A percentile compares a stretch with the other conserved stretches of the same genome.
phyloP scores from a whole-genome alignment of 2,329 filamentous ascomycete species.

The Dichotomopilus funicola region DNA sequence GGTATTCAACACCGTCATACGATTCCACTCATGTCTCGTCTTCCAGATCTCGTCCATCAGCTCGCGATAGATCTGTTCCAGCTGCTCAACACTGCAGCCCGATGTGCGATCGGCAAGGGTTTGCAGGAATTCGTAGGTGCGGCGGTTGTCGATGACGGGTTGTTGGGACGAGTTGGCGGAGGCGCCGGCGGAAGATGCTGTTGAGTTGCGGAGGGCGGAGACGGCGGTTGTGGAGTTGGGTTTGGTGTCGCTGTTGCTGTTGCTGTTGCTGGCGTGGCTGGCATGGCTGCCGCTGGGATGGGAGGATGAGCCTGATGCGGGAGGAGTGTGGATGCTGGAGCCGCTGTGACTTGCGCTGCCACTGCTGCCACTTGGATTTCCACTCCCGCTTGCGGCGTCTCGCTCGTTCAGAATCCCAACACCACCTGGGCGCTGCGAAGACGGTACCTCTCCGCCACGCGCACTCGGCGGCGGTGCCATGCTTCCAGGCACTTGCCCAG shows the following conservation, averaged over 20 bases:
- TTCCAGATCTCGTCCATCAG: conserved; percentile 90
- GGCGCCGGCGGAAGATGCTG: conserved; percentile 1
- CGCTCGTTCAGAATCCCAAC: too few species aligned
- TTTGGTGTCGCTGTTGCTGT: background rate
- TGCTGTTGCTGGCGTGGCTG: background rate
- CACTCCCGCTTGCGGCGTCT: too few species aligned
- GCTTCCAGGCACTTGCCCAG: too few species aligned
- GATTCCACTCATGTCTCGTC: conserved; percentile 73
- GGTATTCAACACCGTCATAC: conserved; percentile 54
- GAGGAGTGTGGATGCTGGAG: conserved; percentile 10
- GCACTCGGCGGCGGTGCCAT: conserved; percentile 2
- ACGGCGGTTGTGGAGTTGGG: too few species aligned
- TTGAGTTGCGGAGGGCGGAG: too few species aligned
- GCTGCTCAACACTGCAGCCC: conserved; percentile 82
- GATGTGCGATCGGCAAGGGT: conserved; percentile 61
- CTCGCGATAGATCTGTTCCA: conserved; percentile 86
- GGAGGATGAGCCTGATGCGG: background rate
- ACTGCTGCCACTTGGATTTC: too few species aligned
- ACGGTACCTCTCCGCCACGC: conserved; percentile 12
- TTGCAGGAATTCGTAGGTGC: conserved; percentile 52
- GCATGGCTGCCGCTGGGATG: background rate
- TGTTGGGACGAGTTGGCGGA: conserved; percentile 39
- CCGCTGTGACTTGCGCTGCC: conserved; percentile 1
- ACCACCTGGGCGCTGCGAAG: conserved; percentile 29
- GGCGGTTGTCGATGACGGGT: conserved; percentile 40